Evolutionary conservation across 176 grass and related monocot genomes (phyloP), one percentile per base, ranked within the genome.

Genomic region (Elymus sibiricus): DNA sequence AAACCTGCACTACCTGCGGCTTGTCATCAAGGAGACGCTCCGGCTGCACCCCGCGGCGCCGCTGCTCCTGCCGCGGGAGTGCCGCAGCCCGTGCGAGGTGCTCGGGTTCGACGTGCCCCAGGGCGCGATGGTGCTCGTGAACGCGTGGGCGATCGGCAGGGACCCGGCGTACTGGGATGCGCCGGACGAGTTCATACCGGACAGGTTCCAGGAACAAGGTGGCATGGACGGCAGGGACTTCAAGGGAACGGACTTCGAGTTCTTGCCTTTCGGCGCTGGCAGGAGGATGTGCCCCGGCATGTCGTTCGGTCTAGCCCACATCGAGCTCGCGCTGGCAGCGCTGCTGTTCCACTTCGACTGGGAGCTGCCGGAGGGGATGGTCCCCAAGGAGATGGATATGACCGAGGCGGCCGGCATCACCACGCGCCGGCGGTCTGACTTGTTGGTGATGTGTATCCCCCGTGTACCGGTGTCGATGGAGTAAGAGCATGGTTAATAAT

Each of bases 111-210:
- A 89, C 62, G 43, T 94, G 43, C 90, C 89, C 1, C 32, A 34
- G n/a, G 87, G 84, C 5, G 27, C 58, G 0, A 87, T n/a, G 76
- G 87, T 92, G 59, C 0, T 92, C 8, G 84, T 94, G 25, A 94
- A 92, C 51, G 76, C 80, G 37, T 94, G 92, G 90, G 90, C 90
- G 2, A 81, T 94, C 64, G 64, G 87, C 5, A 27, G 84, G 64
- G 89, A 94, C 65, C 27, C 83, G 11, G 28, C 64, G 55, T 6
- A 37, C 22, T 61, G 86, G 85, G 64, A 58, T 28, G n/a, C 65
- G 4, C 64, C 80, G 1, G 64, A 84, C 43, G 85, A 87, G 37
- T 91, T 91, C 85, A 13, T 16, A 5, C 89, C 76, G 1, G 79
- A 90, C 73, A 77, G 88, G 40, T 90, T 83, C 43, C 79, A 64